These are phyloP conservation scores for Tillandsia leiboldiana DNA, from an alignment of 176 grass and related monocot genomes.

Conservation along the genomic window DNA sequence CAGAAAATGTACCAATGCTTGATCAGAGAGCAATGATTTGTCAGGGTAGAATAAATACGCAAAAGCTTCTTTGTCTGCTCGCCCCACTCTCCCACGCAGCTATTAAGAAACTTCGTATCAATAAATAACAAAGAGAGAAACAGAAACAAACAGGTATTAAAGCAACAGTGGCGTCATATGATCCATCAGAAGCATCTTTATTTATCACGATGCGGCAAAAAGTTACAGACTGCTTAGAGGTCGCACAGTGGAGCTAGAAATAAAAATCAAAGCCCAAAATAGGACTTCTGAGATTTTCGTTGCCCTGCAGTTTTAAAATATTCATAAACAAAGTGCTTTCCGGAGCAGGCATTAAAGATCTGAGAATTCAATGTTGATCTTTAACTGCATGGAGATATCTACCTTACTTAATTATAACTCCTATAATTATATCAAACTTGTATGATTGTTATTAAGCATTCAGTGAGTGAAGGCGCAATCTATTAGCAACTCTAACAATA, in stretches of 20 bases:
- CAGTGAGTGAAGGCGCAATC: neutral
- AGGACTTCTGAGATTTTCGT: neutral
- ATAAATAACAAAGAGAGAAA: slow-evolving; percentile 2
- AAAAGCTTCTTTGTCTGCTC: slow-evolving; percentile 77
- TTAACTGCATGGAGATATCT: too few species aligned
- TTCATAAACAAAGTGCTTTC: too few species aligned
- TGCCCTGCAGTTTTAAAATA: too few species aligned
- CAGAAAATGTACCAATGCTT: slow-evolving; percentile 48
- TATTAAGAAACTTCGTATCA: slow-evolving; percentile 29
- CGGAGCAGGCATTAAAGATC: too few species aligned
- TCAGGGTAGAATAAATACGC: slow-evolving; percentile 85
- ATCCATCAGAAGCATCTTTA: neutral
- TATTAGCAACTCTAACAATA: neutral
- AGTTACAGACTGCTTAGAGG: neutral
- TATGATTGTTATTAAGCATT: neutral
- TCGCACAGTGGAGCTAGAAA: neutral
- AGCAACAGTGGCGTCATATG: neutral
- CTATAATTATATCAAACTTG: neutral
- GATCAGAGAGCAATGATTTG: slow-evolving; percentile 67
- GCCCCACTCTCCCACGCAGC: slow-evolving; percentile 90
- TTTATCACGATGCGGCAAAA: neutral
- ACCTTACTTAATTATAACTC: neutral
- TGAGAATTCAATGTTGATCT: too few species aligned
- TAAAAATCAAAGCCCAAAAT: neutral
- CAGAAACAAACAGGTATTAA: neutral